Evolutionary conservation across 768 basidiomycete species (phyloP), one percentile per base, ranked within the genome.

Genomic region (Tylopilus vinaceipallidus): DNA sequence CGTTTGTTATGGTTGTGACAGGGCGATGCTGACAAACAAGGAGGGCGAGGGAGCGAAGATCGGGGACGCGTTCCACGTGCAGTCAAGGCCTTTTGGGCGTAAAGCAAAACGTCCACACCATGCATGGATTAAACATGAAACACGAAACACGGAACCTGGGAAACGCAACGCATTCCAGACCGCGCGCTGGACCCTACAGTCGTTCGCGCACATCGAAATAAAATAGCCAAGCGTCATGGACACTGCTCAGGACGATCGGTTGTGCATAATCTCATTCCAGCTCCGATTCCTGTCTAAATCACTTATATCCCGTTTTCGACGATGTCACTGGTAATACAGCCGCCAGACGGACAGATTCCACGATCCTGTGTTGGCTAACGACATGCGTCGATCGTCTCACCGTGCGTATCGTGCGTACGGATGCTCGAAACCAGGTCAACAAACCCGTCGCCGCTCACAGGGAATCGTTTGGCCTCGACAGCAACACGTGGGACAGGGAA

Each of bases 401-500:
- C 20, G 34, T 34, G 17, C 19, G 38, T 22, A 44, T 32, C 42
- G 23, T 16, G 14, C 29, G 10, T 27, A n/a, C 4, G 12, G 0
- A 35, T 42, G 33, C 32, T 32, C 26, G 46, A 37, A 49, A 41
- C 26, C 34, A 47, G 59, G 49, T 55, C 53, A 20, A 24, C 11
- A 10, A 20, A 30, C 39, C 23, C 11, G 11, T 10, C 16, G 16
- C 22, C 27, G 24, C 29, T 24, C 29, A 33, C 22, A 26, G 20
- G 13, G 35, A n/a, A 19, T 20, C 10, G 44, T 39, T 35, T 38
- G 50, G 48, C 29, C 45, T 45, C 17, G 42, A 46, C 44, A 39
- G 55, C 32, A 14, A 37, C 22, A 14, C 19, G 11, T 30, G 27
- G n/a, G n/a, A n/a, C 5, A 16, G 13, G 2, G 16, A 50, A 30